Evolutionary conservation across 1,284 basidiomycete genomes (phyloP).

Genomic region (Psilocybe mexicana): DNA sequence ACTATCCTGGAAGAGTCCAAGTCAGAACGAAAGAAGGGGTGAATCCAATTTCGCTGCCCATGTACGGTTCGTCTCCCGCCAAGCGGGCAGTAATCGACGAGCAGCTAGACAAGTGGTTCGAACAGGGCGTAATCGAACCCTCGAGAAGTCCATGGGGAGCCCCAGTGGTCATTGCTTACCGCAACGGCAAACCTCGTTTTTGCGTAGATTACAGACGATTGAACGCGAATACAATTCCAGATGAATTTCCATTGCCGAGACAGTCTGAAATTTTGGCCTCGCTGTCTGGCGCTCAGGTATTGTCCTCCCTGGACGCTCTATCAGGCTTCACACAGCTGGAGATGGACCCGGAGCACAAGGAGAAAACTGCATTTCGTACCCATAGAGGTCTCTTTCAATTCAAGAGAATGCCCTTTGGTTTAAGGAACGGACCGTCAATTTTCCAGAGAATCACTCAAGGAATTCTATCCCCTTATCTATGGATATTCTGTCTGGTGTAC

Average conservation of each 20-base stretch:
- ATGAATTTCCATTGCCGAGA: slow-evolving; percentile 43
- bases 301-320: slow-evolving; percentile 39
- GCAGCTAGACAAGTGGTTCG: slow-evolving; percentile 26
- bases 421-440: slow-evolving; percentile 39
- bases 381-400: slow-evolving; percentile 43
- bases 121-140: slow-evolving; percentile 24
- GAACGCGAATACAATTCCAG: slow-evolving; percentile 28
- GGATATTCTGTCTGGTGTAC: slow-evolving; percentile 41
- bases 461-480: slow-evolving; percentile 37
- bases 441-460: slow-evolving; percentile 43
- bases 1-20: no score
- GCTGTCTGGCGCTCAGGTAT: slow-evolving; percentile 32
- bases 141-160: slow-evolving; percentile 25
- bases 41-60: no score
- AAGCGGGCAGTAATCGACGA: slow-evolving; percentile 24
- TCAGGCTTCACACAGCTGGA: slow-evolving; percentile 42
- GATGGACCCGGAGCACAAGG: slow-evolving; percentile 29
- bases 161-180: slow-evolving; percentile 22
- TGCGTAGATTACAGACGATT: slow-evolving; percentile 22
- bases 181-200: slow-evolving; percentile 25
- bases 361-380: slow-evolving; percentile 37
- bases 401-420: slow-evolving; percentile 42
- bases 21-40: no score
- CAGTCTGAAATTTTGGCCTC: slow-evolving; percentile 38
- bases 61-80: slow-evolving; percentile 19